Conservation (phyloP, 192 early-diverging fungal genomes). For the Nowakowskiella sp. region DNA sequence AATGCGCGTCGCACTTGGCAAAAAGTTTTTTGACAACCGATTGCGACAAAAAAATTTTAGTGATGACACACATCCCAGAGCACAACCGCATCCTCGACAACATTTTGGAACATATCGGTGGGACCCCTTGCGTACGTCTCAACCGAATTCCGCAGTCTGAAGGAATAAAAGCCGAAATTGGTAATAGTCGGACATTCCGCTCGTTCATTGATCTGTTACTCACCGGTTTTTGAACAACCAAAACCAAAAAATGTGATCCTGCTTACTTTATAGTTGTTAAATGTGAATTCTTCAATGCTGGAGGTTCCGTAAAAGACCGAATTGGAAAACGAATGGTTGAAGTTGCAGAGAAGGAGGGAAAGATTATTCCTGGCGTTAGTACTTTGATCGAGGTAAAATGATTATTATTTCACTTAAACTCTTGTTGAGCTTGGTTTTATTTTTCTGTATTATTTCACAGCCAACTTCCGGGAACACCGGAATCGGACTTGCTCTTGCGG, state of each 20-base stretch:
- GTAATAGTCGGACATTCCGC: too few relatives aligned
- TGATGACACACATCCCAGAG: too few relatives aligned
- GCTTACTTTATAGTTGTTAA: slow-evolving; percentile 56
- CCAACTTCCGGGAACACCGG: slow-evolving; percentile 99
- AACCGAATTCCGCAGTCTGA: slow-evolving; percentile 78
- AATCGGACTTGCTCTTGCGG: slow-evolving; percentile 93
- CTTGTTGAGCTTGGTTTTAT: neutral
- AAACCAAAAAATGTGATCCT: too few relatives aligned
- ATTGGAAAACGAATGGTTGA: slow-evolving; percentile 96
- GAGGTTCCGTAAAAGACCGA: slow-evolving; percentile 98
- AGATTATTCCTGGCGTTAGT: slow-evolving; percentile 72
- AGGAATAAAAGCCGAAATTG: slow-evolving; percentile 91
- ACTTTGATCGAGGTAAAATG: slow-evolving; percentile 79
- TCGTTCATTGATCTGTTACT: slow-evolving; percentile 33
- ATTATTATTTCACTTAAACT: neutral
- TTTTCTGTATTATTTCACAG: slow-evolving; percentile 9
- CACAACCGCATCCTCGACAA: slow-evolving; percentile 61
- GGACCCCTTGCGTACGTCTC: slow-evolving; percentile 89
- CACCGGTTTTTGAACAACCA: slow-evolving; percentile 1
- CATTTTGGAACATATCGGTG: slow-evolving; percentile 93
- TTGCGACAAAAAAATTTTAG: too few relatives aligned
- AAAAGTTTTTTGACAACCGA: too few relatives aligned
- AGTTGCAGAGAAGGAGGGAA: slow-evolving; percentile 86
- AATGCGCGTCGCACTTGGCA: too few relatives aligned
- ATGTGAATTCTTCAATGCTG: slow-evolving; percentile 98